Conservation (phyloP, 2,329 filamentous ascomycete species). For the Fusarium musae region DNA sequence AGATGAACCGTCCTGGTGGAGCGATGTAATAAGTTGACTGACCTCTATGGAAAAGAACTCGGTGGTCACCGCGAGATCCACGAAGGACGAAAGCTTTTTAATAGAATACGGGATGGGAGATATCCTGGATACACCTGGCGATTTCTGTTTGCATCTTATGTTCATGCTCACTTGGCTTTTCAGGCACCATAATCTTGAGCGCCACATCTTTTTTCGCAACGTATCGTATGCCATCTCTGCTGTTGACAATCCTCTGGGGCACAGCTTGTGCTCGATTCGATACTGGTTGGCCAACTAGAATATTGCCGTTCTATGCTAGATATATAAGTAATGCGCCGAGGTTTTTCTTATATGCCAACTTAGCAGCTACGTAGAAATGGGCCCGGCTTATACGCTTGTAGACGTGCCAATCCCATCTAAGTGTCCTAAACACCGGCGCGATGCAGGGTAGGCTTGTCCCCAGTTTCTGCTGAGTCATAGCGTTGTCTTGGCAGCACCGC, state of each 20-base stretch:
- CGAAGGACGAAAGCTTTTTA: background rate
- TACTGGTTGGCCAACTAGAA: background rate
- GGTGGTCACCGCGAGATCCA: accelerated
- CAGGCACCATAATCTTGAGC: background rate
- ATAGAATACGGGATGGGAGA: background rate
- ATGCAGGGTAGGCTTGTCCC: too few species aligned
- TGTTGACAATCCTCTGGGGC: background rate
- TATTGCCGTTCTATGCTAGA: too few species aligned
- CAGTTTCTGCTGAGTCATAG: background rate
- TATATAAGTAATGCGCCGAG: too few species aligned
- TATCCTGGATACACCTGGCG: accelerated
- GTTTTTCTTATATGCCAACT: too few species aligned
- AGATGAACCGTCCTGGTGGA: accelerated
- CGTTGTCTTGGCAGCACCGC: background rate
- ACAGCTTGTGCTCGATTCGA: background rate
- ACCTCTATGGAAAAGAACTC: background rate
- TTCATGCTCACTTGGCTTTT: background rate
- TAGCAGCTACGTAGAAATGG: too few species aligned
- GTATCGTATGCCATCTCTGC: background rate
- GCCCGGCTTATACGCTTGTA: too few species aligned
- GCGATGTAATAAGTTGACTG: accelerated
- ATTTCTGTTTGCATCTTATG: background rate
- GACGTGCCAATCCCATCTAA: too few species aligned
- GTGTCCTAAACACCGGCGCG: too few species aligned
- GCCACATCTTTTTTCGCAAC: background rate